Conservation (phyloP, 805 yeast genomes). For the Ogataea zsoltii region DNA sequence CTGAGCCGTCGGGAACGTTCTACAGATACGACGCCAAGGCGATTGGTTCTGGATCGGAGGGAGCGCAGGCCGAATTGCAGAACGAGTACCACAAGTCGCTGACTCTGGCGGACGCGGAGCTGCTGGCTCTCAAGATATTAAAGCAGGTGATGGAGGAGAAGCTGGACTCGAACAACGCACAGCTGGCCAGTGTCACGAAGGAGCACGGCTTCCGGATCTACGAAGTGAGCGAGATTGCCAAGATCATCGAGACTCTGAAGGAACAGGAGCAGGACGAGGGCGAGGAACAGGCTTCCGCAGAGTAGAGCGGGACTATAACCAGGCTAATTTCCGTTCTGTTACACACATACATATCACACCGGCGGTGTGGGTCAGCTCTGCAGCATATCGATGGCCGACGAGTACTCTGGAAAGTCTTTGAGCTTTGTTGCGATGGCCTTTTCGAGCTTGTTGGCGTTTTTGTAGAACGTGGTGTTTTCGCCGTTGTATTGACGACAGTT, state of each 20-base stretch:
- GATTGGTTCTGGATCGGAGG: constrained; percentile 98
- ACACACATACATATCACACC: too few relatives aligned
- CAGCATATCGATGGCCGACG: constrained; percentile 67
- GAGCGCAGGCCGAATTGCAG: constrained; percentile 97
- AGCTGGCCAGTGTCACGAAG: constrained; percentile 87
- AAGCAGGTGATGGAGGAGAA: constrained; percentile 99
- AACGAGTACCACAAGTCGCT: constrained; percentile 93
- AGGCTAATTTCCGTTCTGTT: background rate
- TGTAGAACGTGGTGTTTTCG: constrained; percentile 91
- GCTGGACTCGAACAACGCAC: constrained; percentile 91
- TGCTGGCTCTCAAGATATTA: constrained; percentile 80
- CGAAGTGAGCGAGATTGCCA: constrained; percentile 77
- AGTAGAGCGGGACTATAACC: background rate
- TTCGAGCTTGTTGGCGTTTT: constrained; percentile 92
- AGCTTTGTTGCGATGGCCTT: constrained; percentile 81
- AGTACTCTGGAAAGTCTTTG: constrained; percentile 89
- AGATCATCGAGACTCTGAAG: constrained; percentile 73
- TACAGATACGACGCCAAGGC: constrained; percentile 98
- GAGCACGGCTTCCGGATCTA: constrained; percentile 86
- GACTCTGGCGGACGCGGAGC: constrained; percentile 90
- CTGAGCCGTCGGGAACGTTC: constrained; percentile 99
- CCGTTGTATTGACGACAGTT: constrained; percentile 93
- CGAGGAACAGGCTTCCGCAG: background rate
- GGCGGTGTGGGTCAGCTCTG: too few relatives aligned
- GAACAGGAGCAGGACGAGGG: constrained; percentile 56